These are phyloP conservation scores for Elasticomyces elasticus DNA, from an alignment of 495 filamentous ascomycete genomes.

Conservation along the genomic window DNA sequence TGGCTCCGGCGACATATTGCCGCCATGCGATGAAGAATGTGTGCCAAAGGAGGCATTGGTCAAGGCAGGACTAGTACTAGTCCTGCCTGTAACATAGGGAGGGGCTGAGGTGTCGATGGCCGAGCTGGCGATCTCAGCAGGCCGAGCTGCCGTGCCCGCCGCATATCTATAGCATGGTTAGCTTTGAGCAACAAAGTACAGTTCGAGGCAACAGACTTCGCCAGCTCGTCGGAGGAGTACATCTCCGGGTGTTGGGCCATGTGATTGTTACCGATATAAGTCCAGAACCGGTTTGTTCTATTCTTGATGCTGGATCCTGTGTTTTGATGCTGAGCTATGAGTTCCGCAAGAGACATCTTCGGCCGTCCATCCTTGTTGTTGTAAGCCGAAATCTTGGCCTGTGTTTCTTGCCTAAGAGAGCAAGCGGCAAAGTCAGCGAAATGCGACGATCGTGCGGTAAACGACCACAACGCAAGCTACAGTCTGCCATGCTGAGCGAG, in stretches of 20 bases:
- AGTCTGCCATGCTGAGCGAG: too few species aligned
- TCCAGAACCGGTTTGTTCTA: slow-evolving; percentile 19
- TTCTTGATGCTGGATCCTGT: slow-evolving; percentile 5
- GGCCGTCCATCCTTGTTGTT: neutral
- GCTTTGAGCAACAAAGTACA: neutral
- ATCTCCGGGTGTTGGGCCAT: slow-evolving; percentile 19
- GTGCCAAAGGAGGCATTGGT: neutral
- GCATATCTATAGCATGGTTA: neutral
- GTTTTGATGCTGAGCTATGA: slow-evolving; percentile 16
- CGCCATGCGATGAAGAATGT: neutral
- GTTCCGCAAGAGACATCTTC: slow-evolving; percentile 18
- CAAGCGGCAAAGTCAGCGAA: neutral
- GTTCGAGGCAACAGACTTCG: neutral
- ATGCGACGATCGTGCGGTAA: neutral
- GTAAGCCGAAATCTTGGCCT: slow-evolving; percentile 9
- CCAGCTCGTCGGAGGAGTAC: slow-evolving; percentile 17
- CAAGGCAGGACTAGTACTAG: neutral
- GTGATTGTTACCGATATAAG: slow-evolving; percentile 20
- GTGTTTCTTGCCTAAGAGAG: slow-evolving; percentile 8
- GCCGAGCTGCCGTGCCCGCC: neutral
- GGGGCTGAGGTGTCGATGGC: neutral
- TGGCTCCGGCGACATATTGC: too few species aligned
- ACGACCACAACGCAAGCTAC: neutral
- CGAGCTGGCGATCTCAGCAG: neutral
- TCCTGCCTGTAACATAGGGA: neutral